Evolutionary conservation across 306 rosid genomes (phyloP).

Genomic region (Morella rubra): DNA sequence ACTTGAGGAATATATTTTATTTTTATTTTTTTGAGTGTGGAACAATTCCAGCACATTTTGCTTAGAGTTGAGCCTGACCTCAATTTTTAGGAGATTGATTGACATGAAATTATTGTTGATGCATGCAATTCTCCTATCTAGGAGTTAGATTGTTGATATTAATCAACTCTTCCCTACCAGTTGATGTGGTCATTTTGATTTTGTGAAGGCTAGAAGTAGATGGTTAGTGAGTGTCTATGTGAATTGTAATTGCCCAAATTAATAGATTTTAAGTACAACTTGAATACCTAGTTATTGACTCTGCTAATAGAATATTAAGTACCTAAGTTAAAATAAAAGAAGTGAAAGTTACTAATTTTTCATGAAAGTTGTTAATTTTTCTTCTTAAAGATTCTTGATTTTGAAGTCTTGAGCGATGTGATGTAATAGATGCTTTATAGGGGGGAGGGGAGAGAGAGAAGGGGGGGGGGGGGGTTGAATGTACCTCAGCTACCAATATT

Average conservation of each 20-base stretch:
- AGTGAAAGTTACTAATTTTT: neutral
- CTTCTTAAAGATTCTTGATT: no score
- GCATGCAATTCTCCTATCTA: no score
- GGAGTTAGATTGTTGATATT: no score
- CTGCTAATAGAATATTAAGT: neutral
- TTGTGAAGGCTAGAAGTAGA: no score
- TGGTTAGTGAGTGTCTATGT: neutral
- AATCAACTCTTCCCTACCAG: no score
- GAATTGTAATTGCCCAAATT: neutral
- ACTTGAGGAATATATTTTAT: slow-evolving; percentile 3
- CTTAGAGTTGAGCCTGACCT: slow-evolving; percentile 3
- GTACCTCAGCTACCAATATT: neutral
- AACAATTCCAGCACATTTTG: neutral
- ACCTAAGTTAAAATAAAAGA: neutral
- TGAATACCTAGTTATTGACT: neutral
- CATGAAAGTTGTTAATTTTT: no score
- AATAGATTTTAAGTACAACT: neutral
- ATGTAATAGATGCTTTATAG: neutral
- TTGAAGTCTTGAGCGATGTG: no score
- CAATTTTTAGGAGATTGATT: neutral
- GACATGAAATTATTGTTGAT: no score
- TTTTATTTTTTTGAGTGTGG: neutral
- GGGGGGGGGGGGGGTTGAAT: neutral
- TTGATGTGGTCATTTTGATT: no score
- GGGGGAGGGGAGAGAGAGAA: neutral